These are phyloP conservation scores for Metarhizium humberi DNA, from an alignment of 2,329 filamentous ascomycete species.

Conservation along the genomic window DNA sequence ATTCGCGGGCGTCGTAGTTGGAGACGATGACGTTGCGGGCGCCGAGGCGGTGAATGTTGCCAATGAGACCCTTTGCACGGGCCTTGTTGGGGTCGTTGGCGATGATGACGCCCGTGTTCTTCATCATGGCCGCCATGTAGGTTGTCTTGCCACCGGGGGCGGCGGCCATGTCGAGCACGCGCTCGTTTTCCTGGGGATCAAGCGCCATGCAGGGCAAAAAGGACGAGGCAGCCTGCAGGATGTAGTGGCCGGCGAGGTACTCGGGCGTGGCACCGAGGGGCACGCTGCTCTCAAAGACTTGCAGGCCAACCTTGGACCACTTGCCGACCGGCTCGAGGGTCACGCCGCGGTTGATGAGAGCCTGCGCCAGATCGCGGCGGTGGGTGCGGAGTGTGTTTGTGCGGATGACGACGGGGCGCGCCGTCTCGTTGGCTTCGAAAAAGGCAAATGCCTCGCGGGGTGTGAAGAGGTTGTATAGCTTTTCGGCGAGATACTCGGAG, in stretches of 20 bases:
- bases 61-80: slow-evolving; percentile 92
- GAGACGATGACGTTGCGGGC: slow-evolving; percentile 91
- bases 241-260: slow-evolving; percentile 95
- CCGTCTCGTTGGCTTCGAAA: slow-evolving; percentile 96
- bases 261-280: slow-evolving; percentile 92
- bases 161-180: slow-evolving; percentile 59
- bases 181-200: slow-evolving; percentile 85
- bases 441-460: slow-evolving; percentile 94
- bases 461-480: slow-evolving; percentile 86
- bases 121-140: slow-evolving; percentile 58
- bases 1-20: slow-evolving; percentile 90
- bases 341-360: slow-evolving; percentile 91
- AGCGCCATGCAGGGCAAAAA: slow-evolving; percentile 98
- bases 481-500: slow-evolving; percentile 88
- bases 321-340: slow-evolving; percentile 95
- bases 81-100: slow-evolving; percentile 94
- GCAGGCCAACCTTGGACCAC: slow-evolving; percentile 96
- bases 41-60: slow-evolving; percentile 92
- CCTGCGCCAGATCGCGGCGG: slow-evolving; percentile 74
- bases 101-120: slow-evolving; percentile 87
- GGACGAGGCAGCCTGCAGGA: slow-evolving; percentile 90
- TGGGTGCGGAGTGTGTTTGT: slow-evolving; percentile 86
- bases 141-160: slow-evolving; percentile 19
- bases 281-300: slow-evolving; percentile 82
- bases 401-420: slow-evolving; percentile 87